phyloP scores from a whole-genome alignment of 2,329 filamentous ascomycete genomes.

The Ceratocystis colombiana region DNA sequence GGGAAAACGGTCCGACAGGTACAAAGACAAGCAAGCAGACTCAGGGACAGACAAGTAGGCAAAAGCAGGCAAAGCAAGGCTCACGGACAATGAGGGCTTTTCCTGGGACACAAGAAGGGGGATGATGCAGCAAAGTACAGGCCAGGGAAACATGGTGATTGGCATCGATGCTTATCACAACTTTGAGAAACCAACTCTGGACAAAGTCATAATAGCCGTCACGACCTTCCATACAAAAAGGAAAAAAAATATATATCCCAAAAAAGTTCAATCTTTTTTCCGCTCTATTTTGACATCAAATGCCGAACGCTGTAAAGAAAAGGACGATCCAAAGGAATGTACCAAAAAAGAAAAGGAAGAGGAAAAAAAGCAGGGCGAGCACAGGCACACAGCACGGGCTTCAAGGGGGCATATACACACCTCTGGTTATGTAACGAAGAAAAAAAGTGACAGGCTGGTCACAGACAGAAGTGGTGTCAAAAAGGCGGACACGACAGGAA shows the following conservation, averaged over 20 bases:
- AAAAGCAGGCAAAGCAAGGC: background rate
- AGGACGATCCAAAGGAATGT: background rate
- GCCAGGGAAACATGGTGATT: background rate
- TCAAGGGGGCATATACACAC: conserved; percentile 10
- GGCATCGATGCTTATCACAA: background rate
- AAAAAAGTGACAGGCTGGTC: conserved; percentile 23
- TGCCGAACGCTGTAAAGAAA: conserved; percentile 9
- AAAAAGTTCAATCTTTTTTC: background rate
- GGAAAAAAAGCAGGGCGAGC: conserved; percentile 14
- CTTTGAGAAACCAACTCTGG: background rate
- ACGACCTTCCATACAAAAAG: too few relatives aligned
- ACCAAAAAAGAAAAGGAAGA: conserved; percentile 11
- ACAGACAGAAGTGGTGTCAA: conserved; percentile 20
- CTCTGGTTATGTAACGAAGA: conserved; percentile 17
- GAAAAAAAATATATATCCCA: background rate
- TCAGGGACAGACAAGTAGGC: too few relatives aligned
- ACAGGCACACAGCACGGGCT: conserved; percentile 6
- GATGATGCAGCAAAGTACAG: background rate
- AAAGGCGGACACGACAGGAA: conserved; percentile 12
- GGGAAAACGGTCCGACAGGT: background rate
- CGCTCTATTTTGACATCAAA: conserved; percentile 8
- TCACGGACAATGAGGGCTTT: background rate
- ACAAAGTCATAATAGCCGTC: too few relatives aligned
- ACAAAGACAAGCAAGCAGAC: background rate
- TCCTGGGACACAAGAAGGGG: background rate